A percentile compares a stretch with the other conserved stretches of the same genome.
Conservation (phyloP, 371 early-diverging fungal genomes). For the Rhizopus sp. region DNA sequence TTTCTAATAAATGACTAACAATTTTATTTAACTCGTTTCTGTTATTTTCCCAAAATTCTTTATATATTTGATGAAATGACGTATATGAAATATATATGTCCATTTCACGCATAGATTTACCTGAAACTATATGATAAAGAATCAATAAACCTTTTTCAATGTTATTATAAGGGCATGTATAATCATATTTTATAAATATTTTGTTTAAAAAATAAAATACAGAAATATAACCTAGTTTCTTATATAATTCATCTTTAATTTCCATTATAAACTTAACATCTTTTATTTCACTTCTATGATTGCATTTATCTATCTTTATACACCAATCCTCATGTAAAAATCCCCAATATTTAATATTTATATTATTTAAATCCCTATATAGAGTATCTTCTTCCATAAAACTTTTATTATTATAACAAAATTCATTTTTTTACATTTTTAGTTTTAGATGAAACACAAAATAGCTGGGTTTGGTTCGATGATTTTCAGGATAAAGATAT, state of each 20-base stretch:
- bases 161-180: slow-evolving; percentile 12
- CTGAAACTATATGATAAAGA: slow-evolving; percentile 14
- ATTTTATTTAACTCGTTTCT: slow-evolving; percentile 11
- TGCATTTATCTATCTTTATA: slow-evolving; percentile 9
- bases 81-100: slow-evolving; percentile 8
- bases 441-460: too few relatives aligned
- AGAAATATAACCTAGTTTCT: slow-evolving; percentile 15
- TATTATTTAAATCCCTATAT: too few relatives aligned
- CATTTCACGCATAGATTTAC: slow-evolving; percentile 1
- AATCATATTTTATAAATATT: slow-evolving; percentile 11
- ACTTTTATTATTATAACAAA: too few relatives aligned
- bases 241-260: slow-evolving; percentile 17
- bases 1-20: slow-evolving; percentile 3
- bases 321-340: slow-evolving; percentile 12
- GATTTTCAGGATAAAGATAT: too few relatives aligned
- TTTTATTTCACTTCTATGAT: slow-evolving; percentile 17
- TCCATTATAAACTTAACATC: slow-evolving; percentile 11
- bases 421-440: too few relatives aligned
- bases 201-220: slow-evolving; percentile 16
- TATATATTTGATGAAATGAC: slow-evolving; percentile 16
- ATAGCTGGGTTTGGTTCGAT: too few relatives aligned
- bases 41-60: slow-evolving; percentile 14
- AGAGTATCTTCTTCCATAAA: too few relatives aligned
- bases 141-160: slow-evolving; percentile 15
- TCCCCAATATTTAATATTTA: too few relatives aligned